Evolutionary conservation across 2,329 filamentous ascomycete species (phyloP).

Genomic region (Cladosporium oxysporum): DNA sequence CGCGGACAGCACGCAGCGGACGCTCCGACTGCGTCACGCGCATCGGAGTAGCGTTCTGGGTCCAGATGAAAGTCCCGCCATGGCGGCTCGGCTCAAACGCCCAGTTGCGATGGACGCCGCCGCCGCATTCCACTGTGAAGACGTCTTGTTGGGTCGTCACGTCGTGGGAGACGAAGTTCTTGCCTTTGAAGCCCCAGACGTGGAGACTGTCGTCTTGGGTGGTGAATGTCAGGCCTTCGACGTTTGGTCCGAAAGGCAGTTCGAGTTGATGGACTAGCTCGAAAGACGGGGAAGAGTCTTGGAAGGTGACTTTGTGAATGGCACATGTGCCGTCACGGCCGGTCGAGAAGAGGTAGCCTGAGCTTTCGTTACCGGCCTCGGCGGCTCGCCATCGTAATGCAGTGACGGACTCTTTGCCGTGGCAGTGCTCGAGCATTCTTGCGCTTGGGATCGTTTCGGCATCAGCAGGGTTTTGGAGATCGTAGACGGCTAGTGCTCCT

Average conservation of each 20-base stretch:
- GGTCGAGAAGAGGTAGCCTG: slow-evolving; percentile 64
- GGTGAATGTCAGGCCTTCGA: slow-evolving; percentile 70
- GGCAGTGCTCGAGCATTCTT: slow-evolving; percentile 29
- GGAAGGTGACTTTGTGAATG: slow-evolving; percentile 52
- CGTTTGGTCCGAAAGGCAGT: slow-evolving; percentile 71
- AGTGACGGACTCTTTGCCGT: slow-evolving; percentile 67
- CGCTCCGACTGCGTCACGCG: slow-evolving; percentile 22
- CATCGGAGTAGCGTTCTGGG: slow-evolving; percentile 55
- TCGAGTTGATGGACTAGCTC: slow-evolving; percentile 66
- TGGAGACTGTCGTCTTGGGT: slow-evolving; percentile 57
- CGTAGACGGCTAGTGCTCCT: slow-evolving; percentile 53
- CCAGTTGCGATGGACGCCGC: slow-evolving; percentile 75
- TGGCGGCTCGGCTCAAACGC: slow-evolving; percentile 49
- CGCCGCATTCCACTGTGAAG: slow-evolving; percentile 76
- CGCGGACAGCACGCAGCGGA: slow-evolving; percentile 52
- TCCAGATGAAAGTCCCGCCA: slow-evolving; percentile 69
- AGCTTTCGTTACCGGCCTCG: slow-evolving; percentile 22
- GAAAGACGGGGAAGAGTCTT: slow-evolving; percentile 40
- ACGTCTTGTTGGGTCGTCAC: slow-evolving; percentile 69
- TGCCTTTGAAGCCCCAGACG: slow-evolving; percentile 79
- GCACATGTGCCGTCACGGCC: slow-evolving; percentile 76
- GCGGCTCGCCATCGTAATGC: slow-evolving; percentile 51
- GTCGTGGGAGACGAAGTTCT: slow-evolving; percentile 80
- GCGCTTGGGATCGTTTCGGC: not conserved
- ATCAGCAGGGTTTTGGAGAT: not conserved